These are phyloP conservation scores for Pseudocercospora crystallina DNA, from an alignment of 2,329 filamentous ascomycete genomes.

Conservation along the genomic window DNA sequence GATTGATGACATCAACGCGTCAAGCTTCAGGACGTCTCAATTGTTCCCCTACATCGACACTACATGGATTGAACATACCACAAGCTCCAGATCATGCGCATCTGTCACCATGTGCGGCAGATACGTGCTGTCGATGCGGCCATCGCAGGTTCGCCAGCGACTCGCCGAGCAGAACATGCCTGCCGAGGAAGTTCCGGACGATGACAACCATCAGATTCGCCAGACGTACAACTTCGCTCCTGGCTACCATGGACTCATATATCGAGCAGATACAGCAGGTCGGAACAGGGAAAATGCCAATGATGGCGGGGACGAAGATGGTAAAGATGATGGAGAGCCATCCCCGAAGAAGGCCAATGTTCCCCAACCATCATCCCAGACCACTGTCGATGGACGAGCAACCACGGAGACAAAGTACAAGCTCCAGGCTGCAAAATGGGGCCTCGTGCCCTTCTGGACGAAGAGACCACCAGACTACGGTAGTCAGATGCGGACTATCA, in stretches of 20 bases:
- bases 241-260: constrained; percentile 80
- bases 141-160: constrained; percentile 71
- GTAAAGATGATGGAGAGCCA: constrained; percentile 25
- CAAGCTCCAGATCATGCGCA: background rate
- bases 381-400: constrained; percentile 22
- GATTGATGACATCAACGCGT: constrained; percentile 12
- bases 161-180: constrained; percentile 73
- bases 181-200: constrained; percentile 61
- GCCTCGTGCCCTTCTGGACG: constrained; percentile 89
- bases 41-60: background rate
- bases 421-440: constrained; percentile 94
- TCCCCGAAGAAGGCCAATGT: constrained; percentile 27
- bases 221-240: constrained; percentile 93
- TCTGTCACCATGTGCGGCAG: constrained; percentile 63
- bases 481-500: constrained; percentile 83
- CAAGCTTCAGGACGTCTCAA: background rate
- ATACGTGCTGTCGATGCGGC: constrained; percentile 61
- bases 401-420: constrained; percentile 63
- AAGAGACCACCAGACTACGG: constrained; percentile 77
- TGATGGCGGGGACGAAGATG: constrained; percentile 26
- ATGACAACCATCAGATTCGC: constrained; percentile 70
- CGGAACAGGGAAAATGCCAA: constrained; percentile 50
- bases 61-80: background rate
- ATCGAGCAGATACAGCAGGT: constrained; percentile 71
- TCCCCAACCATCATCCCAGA: constrained; percentile 9